Evolutionary conservation across 805 yeast species (phyloP).

Genomic region (Zygotorulaspora danielsina): DNA sequence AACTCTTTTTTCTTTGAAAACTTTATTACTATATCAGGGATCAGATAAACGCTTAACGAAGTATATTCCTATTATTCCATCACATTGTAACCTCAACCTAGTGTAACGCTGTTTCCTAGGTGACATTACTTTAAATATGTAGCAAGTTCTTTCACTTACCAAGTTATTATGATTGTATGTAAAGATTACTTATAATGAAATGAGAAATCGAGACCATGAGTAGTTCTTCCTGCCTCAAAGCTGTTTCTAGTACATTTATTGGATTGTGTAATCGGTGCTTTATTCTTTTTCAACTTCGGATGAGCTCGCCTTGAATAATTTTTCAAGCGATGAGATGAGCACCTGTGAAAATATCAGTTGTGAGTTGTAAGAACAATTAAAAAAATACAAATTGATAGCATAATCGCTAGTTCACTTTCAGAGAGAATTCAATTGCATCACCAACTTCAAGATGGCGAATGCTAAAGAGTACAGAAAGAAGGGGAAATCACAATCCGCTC

Average conservation of each 20-base stretch:
- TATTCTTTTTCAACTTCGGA: background rate
- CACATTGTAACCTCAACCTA: background rate
- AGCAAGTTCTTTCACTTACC: too few species aligned
- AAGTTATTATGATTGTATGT: background rate
- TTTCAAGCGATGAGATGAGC: conserved; percentile 30
- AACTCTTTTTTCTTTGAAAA: background rate
- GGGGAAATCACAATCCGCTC: conserved; percentile 19
- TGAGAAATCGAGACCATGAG: too few species aligned
- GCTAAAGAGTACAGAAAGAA: conserved; percentile 14
- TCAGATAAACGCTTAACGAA: conserved; percentile 1
- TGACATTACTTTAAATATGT: background rate
- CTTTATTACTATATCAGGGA: conserved; percentile 1
- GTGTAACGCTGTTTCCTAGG: conserved; percentile 1
- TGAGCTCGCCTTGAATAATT: background rate
- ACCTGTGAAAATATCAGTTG: background rate
- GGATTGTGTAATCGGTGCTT: too few species aligned
- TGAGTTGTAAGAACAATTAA: background rate
- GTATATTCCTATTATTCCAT: background rate
- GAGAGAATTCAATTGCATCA: background rate
- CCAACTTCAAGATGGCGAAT: conserved; percentile 1
- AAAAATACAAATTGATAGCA: too few species aligned
- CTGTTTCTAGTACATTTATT: too few species aligned
- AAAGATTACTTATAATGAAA: background rate
- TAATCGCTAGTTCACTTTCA: too few species aligned
- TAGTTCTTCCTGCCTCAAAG: too few species aligned